Percentiles rank a stretch among this genome's conserved stretches.
Conservation (phyloP, 768 basidiomycete species). For the Psilocybe azurescens region DNA sequence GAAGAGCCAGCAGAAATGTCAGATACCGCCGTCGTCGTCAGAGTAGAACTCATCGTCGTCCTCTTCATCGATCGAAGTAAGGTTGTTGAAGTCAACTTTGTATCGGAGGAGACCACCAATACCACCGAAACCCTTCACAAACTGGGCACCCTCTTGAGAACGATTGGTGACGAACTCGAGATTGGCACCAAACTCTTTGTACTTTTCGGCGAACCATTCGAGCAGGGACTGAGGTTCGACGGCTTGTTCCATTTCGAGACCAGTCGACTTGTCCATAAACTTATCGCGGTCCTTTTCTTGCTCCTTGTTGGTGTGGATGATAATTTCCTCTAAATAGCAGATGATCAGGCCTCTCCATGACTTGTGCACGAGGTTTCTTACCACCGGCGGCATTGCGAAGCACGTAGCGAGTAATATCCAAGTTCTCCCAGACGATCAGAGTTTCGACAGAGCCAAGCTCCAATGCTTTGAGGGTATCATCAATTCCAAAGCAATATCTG, state of each 20-base stretch:
- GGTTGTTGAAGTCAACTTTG: constrained; percentile 94
- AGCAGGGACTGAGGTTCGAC: constrained; percentile 85
- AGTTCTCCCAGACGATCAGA: constrained; percentile 97
- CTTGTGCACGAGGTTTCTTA: constrained; percentile 32
- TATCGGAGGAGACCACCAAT: constrained; percentile 96
- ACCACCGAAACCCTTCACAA: constrained; percentile 98
- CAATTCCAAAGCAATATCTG: constrained; percentile 97
- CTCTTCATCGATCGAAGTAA: constrained; percentile 78
- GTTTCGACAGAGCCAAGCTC: constrained; percentile 98
- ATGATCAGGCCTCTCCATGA: neutral
- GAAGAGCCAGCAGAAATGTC: constrained; percentile 86
- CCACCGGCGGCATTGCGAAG: constrained; percentile 94
- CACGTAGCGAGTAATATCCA: constrained; percentile 87
- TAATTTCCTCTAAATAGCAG: constrained; percentile 69
- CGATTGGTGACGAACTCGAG: constrained; percentile 97
- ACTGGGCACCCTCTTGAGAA: constrained; percentile 97
- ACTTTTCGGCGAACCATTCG: constrained; percentile 99
- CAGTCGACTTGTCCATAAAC: constrained; percentile 95
- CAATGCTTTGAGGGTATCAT: constrained; percentile 94
- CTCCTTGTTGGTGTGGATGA: constrained; percentile 80
- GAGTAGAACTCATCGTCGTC: constrained; percentile 90
- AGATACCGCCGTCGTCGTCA: constrained; percentile 76
- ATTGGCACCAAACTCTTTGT: constrained; percentile 96
- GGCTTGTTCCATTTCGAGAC: constrained; percentile 92
- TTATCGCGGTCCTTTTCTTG: constrained; percentile 94